Evolutionary conservation across 768 basidiomycete genomes (phyloP).

Genomic region (Mrakia blollopis): DNA sequence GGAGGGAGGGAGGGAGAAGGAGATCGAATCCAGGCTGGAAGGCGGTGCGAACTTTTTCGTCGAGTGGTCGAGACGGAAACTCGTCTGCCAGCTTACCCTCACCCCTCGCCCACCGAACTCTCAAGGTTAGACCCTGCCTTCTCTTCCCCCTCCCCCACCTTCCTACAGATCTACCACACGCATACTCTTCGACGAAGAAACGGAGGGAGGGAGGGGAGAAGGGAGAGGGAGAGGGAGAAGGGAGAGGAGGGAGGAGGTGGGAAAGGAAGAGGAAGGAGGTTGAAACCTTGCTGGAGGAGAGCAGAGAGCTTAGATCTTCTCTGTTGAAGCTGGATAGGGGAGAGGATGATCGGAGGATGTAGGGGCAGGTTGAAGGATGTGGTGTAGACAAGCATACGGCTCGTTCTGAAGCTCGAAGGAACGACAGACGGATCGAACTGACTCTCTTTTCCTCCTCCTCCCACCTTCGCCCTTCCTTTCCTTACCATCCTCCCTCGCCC

Average conservation of each 20-base stretch:
- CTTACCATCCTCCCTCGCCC: background rate
- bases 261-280: too few relatives aligned
- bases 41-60: too few relatives aligned
- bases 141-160: background rate
- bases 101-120: background rate
- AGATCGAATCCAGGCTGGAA: too few relatives aligned
- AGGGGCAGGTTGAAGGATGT: too few relatives aligned
- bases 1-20: background rate
- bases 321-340: too few relatives aligned
- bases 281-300: too few relatives aligned
- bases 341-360: too few relatives aligned
- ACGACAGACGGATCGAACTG: background rate
- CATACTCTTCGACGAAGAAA: background rate
- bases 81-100: background rate
- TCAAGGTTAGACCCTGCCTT: background rate
- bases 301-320: too few relatives aligned
- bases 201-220: background rate
- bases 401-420: too few relatives aligned
- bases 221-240: background rate
- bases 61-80: too few relatives aligned
- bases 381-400: too few relatives aligned
- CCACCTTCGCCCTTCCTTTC: background rate
- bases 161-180: background rate
- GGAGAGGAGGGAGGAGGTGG: background rate
- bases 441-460: background rate